These are phyloP conservation scores for Fusarium penzigii DNA, from an alignment of 2,329 filamentous ascomycete genomes.

Conservation along the genomic window DNA sequence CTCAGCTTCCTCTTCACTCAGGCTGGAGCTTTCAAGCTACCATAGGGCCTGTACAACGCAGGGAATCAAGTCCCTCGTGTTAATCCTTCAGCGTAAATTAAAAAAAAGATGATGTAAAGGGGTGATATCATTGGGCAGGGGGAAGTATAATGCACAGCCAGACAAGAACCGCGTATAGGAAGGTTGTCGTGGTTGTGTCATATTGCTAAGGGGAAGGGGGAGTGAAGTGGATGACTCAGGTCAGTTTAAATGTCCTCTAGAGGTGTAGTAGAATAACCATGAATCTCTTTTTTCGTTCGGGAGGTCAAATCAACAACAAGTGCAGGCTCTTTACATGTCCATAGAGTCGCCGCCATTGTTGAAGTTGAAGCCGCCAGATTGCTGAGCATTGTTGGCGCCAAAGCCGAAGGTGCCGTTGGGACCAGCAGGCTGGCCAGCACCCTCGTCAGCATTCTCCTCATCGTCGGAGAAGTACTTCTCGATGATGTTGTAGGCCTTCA, in stretches of 20 bases:
- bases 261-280: neutral
- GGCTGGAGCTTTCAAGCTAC: conserved; percentile 69
- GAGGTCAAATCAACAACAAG: conserved; percentile 2
- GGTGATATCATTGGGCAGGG: conserved; percentile 34
- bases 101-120: conserved; percentile 35
- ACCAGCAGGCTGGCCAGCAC: conserved; percentile 69
- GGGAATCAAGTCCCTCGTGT: conserved; percentile 30
- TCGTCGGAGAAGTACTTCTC: conserved; percentile 99
- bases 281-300: neutral
- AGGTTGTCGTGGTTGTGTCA: conserved; percentile 25
- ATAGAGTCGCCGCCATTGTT: conserved; percentile 68
- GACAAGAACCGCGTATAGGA: conserved; percentile 25
- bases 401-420: conserved; percentile 78
- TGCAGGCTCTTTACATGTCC: conserved; percentile 56
- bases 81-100: conserved; percentile 40
- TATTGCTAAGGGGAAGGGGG: conserved; percentile 20
- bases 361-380: conserved; percentile 91
- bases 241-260: neutral
- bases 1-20: conserved; percentile 34
- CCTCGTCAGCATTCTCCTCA: conserved; percentile 87
- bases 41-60: conserved; percentile 50
- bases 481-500: conserved; percentile 99
- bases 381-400: conserved; percentile 61
- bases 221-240: conserved; percentile 8
- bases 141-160: conserved; percentile 23